Conservation (phyloP, 169 alveolate genomes). For the Blepharisma undulans region DNA sequence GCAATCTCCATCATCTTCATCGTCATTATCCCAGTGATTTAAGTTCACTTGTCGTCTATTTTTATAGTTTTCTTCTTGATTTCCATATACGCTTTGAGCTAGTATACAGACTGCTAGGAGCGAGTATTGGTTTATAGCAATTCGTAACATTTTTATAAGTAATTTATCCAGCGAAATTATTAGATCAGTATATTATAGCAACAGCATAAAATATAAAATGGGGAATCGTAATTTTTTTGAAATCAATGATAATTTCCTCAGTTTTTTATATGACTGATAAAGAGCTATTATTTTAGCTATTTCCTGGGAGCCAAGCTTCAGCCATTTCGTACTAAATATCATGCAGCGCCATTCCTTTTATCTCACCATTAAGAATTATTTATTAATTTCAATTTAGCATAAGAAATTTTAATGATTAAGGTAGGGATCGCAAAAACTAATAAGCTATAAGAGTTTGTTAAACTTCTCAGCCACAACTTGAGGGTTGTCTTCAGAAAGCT, state of each 20-base stretch:
- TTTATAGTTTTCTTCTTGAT: not conserved
- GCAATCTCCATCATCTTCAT: not conserved
- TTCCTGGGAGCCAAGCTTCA: not conserved
- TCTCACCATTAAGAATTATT: not conserved
- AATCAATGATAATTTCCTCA: not conserved
- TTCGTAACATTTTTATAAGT: not conserved
- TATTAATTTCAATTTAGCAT: not conserved
- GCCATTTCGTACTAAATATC: not conserved
- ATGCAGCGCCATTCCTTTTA: not conserved
- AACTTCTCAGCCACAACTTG: conserved; percentile 91
- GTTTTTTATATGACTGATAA: not conserved
- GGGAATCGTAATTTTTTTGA: not conserved
- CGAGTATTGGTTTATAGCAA: not conserved
- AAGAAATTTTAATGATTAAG: not conserved
- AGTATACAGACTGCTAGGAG: not conserved
- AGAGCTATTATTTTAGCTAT: not conserved
- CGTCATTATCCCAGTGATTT: not conserved
- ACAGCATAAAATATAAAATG: not conserved
- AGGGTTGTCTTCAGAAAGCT: conserved; percentile 87
- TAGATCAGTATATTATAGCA: not conserved
- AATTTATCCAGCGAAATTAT: not conserved
- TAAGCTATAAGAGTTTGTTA: conserved; percentile 73
- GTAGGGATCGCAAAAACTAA: not conserved
- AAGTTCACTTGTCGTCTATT: not conserved
- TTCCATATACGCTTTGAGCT: not conserved